Percentiles rank a stretch among this genome's conserved stretches.
phyloP scores from a whole-genome alignment of 164 flowering plant species.

The Cinnamomum chago region DNA sequence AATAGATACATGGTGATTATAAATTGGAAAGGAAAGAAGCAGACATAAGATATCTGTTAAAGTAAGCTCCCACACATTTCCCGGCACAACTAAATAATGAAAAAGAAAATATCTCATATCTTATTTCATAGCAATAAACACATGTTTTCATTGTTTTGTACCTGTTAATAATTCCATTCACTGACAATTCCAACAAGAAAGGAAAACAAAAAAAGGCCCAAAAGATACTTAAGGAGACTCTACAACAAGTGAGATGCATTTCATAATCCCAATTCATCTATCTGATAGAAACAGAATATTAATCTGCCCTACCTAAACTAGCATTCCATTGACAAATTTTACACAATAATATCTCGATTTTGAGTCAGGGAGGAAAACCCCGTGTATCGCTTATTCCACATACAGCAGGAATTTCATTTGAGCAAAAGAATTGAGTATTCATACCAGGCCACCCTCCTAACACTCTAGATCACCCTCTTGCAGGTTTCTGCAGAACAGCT shows the following conservation, averaged over 20 bases:
- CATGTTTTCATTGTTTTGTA: neutral
- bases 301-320: neutral
- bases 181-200: neutral
- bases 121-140: conserved; percentile 1
- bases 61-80: neutral
- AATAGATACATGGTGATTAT: too few species aligned
- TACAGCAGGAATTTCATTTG: conserved; percentile 19
- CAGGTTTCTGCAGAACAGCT: conserved; percentile 91
- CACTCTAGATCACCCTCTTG: conserved; percentile 39
- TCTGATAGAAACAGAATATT: neutral
- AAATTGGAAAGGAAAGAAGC: too few species aligned
- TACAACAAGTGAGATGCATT: neutral
- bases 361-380: conserved; percentile 22
- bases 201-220: neutral
- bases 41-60: too few species aligned
- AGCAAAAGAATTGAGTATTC: conserved; percentile 12
- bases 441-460: conserved; percentile 12
- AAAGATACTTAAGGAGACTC: neutral
- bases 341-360: conserved; percentile 12
- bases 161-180: neutral
- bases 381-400: conserved; percentile 27
- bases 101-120: neutral
- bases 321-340: neutral
- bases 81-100: neutral
- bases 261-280: neutral